Evolutionary conservation across 805 yeast genomes (phyloP), one percentile per base, ranked within the genome.

Genomic region (Sugiyamaella lignohabitans): DNA sequence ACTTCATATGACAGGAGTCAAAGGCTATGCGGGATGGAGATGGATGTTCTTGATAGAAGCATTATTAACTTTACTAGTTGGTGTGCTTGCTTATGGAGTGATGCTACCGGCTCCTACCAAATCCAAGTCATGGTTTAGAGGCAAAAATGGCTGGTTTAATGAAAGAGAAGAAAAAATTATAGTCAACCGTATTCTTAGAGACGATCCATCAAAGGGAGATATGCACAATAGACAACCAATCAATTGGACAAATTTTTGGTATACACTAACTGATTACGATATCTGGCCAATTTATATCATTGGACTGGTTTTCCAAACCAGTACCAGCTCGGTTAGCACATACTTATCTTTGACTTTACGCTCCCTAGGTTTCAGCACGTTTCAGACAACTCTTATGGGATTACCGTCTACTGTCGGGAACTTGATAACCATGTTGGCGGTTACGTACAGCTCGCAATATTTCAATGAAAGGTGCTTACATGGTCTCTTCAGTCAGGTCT

Each of bases 21-120:
- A 52, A 4, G 71, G 38, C 6, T 5, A 73, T 1, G 24, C 63
- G 8, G 82, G 82, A 21, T 82, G 87, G 87, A 68, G 74, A 44
- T 82, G 81, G 78, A 63, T 82, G 18, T 82, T 82, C 53, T 56
- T 82, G 19, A 68, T 82, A 43, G 86, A 80, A 57, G 87, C 87
- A 3, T 44, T 72, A 3, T 55, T 79, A 37, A 80, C 87, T 1
- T 60, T 79, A 3, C 20, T 59, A 1, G 68, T 82, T 51, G 87
- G 86, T 2, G 29, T 77, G 19, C 50, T 54, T 4, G 59, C 74
- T 2, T 73, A 63, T 52, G 71, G 68, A 51, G 48, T 69, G 38
- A 77, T 79, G 82, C 80, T 79, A 4, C 70, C 82, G 0, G 70
- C 78, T 5, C 47, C 75, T 1, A 79, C 83, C 2, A 74, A 69